Base-by-base conservation (phyloP, 2,329 filamentous ascomycete species). In the Alternaria ventricosa region DNA sequence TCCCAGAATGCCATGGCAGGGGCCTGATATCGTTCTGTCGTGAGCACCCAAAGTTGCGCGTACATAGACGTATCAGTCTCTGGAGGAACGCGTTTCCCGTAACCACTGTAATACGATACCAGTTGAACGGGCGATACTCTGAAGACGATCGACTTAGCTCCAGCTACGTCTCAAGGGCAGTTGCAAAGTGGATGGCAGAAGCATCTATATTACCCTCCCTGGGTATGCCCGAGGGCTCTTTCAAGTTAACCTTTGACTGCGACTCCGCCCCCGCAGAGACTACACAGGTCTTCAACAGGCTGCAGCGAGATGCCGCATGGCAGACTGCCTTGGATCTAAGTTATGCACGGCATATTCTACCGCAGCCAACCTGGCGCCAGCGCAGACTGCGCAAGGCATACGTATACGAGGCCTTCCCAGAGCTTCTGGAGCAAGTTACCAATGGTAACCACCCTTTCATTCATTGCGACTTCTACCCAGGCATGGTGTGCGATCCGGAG, bases 241-340 rank as follows among this genome's bases (percentile, higher is more conserved):
- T 41, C n/a, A 41, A 41, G 36, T 15, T 41, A 18, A 18, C n/a
- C 1, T 18, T 41, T 1, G 2, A 41, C 18, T 41, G 36, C 36
- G 36, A 41, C 36, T 41, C 36, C 36, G 36, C 36, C 1, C n/a
- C 36, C 2, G 36, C 0, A 11, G 36, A 41, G 36, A 41, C 36
- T 6, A 41, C 36, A 1, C n/a, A 6, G 3, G n/a, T 41, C 1
- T 41, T 41, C 5, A 1, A 18, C 2, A 2, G 10, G 2, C 0
- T 11, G 1, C 36, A 41, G 36, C 36, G 36, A 18, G 36, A 41
- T 41, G 36, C 36, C 1, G 36, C 36, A 5, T 41, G 36, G 36
- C 36, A 41, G 5, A 41, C 36, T 1, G 36, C 36, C 36, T 6
- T 41, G n/a, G 36, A 41, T 6, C 36, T 41, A 0, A 41, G 36